Base-by-base conservation (phyloP, 352 stramenopile species). In the Globisporangium sylvaticum region DNA sequence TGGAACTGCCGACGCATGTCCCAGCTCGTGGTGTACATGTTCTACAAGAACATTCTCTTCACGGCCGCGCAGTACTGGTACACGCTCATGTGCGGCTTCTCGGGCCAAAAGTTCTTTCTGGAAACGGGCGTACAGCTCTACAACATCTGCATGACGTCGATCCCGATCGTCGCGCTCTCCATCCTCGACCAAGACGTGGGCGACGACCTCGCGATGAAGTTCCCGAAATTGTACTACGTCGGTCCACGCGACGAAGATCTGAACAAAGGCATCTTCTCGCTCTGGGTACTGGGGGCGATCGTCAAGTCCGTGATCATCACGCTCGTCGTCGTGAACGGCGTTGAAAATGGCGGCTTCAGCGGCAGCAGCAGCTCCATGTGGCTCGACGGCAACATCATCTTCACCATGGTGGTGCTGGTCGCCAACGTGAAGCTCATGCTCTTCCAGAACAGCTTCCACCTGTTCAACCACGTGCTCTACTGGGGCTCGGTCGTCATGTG, bases 1-100 rank as follows among this genome's bases (percentile, higher is more conserved):
- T 96, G 88, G 81, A 97, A 96, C 73, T 98, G 98, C 68, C 82
- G 88, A 12, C 86, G 95, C 15, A 90, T 96, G 72, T 80, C 91
- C 1, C 88, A 96, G 53, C 73, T 98, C 20, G 83, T 98, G 50
- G 63, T 95, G 15, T 98, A 96, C 76, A 96, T 95, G 48, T 97
- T 98, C 62, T 98, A 97, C 82, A 98, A 98, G 74, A 98, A 92
- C 66, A 92, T 94, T 50, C 66, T 93, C 9, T 88, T 91, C 58
- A 91, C 84, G 0, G 77, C 79, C 0, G 74, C 81, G 44, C 81
- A 95, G 67, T 95, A 87, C 62, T 92, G 80, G 81, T 92, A 88
- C 71, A 88, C 87, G 24, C 75, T 84, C 24, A 64, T 91, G 64
- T 90, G 77, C 52, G 87, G 82, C 1, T 92, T 92, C 52, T 94